Evolutionary conservation across 768 basidiomycete genomes (phyloP).

Genomic region (Naganishia onofrii): DNA sequence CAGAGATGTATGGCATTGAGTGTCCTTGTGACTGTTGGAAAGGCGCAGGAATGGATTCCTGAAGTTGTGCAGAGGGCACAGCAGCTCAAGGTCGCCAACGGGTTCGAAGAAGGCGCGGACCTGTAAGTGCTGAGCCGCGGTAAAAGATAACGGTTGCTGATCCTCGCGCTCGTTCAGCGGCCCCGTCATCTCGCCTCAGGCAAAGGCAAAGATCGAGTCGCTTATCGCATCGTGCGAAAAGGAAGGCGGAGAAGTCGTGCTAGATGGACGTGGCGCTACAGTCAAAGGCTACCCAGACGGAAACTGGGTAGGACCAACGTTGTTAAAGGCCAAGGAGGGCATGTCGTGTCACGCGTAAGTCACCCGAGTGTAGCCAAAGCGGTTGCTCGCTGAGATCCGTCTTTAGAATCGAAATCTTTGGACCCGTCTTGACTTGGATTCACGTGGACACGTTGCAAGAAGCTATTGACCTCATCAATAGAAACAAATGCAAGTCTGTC

Average conservation of each 20-base stretch:
- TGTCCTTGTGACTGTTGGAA: slow-evolving; percentile 61
- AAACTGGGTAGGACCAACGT: slow-evolving; percentile 91
- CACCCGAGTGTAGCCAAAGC: too few species aligned
- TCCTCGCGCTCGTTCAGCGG: slow-evolving; percentile 46
- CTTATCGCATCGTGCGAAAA: slow-evolving; percentile 62
- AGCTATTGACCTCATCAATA: slow-evolving; percentile 82
- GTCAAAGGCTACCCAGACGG: slow-evolving; percentile 77
- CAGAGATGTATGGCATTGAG: slow-evolving; percentile 59
- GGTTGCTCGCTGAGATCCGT: too few species aligned
- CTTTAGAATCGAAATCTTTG: slow-evolving; percentile 86
- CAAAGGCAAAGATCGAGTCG: slow-evolving; percentile 71
- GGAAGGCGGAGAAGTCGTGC: slow-evolving; percentile 79
- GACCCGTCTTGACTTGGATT: slow-evolving; percentile 77
- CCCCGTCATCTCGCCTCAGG: slow-evolving; percentile 64
- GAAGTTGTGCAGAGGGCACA: slow-evolving; percentile 78
- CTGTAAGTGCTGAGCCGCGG: slow-evolving; percentile 58
- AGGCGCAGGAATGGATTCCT: slow-evolving; percentile 73
- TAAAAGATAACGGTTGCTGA: background rate
- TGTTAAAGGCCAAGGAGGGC: slow-evolving; percentile 73
- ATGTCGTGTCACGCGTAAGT: slow-evolving; percentile 85
- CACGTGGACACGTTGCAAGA: slow-evolving; percentile 81
- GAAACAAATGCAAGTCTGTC: slow-evolving; percentile 66
- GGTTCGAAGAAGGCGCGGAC: slow-evolving; percentile 83
- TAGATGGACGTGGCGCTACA: slow-evolving; percentile 73
- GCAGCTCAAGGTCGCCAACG: slow-evolving; percentile 77